Conservation (phyloP, 441 rosid species). For the Monsonia emarginata region DNA sequence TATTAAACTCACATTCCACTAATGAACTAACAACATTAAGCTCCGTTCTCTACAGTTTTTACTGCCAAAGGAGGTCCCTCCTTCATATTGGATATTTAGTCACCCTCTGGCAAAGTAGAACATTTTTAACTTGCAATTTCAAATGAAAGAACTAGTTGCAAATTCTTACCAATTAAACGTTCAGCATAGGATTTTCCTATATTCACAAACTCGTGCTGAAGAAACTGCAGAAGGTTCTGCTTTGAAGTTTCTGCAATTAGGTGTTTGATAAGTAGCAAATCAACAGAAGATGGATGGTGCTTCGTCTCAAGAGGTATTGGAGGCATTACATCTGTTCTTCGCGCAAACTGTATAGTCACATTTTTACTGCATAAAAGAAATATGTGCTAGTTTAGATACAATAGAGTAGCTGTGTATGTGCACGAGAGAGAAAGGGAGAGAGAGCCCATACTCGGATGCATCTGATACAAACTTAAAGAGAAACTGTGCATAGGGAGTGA, state of each 20-base stretch:
- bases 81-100: not conserved
- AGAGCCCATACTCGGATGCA: conserved; percentile 57
- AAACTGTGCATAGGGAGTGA: conserved; percentile 93
- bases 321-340: conserved; percentile 95
- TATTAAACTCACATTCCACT: too few relatives aligned
- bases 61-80: not conserved
- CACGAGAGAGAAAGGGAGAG: conserved; percentile 18
- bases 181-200: conserved; percentile 72
- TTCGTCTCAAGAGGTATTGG: conserved; percentile 90
- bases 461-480: conserved; percentile 73
- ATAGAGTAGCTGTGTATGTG: conserved; percentile 12
- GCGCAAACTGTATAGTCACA: conserved; percentile 68
- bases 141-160: conserved; percentile 4
- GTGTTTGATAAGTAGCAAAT: conserved; percentile 82
- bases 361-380: conserved; percentile 49
- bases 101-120: not conserved
- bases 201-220: conserved; percentile 90
- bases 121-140: conserved; percentile 6
- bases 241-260: conserved; percentile 86
- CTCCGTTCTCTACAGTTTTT: not conserved
- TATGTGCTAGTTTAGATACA: conserved; percentile 7
- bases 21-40: too few relatives aligned
- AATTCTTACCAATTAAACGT: conserved; percentile 62
- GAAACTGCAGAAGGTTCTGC: conserved; percentile 72
- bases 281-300: conserved; percentile 96